Evolutionary conservation across 2,329 filamentous ascomycete species (phyloP).

Genomic region (Endoconidiophora laricicola): DNA sequence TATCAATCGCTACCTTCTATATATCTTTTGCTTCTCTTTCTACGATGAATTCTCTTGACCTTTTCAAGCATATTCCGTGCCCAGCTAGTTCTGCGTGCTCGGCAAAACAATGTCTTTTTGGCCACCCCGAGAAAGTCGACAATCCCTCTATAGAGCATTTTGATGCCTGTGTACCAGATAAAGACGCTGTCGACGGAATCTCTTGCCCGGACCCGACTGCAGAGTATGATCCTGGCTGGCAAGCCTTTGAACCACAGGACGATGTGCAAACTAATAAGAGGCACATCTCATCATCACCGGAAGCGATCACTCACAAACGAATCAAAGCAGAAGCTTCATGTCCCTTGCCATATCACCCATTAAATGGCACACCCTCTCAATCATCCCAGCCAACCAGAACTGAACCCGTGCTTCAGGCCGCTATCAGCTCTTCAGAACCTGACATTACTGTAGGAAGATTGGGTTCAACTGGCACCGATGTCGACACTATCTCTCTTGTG

Average conservation of each 20-base stretch:
- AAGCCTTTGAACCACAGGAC: too few relatives aligned
- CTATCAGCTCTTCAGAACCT: background rate
- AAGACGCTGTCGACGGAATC: too few relatives aligned
- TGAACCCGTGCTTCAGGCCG: background rate
- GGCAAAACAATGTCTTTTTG: conserved; percentile 34
- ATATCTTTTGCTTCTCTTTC: background rate
- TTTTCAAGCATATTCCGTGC: conserved; percentile 33
- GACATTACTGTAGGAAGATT: background rate
- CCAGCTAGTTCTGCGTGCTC: conserved; percentile 31
- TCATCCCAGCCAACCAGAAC: conserved; percentile 5
- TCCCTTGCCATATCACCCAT: too few relatives aligned
- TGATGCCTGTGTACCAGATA: too few relatives aligned
- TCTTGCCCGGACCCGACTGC: too few relatives aligned
- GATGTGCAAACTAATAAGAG: too few relatives aligned
- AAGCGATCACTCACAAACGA: too few relatives aligned
- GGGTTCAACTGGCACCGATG: too few relatives aligned
- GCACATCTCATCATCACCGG: too few relatives aligned
- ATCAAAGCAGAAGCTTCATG: conserved; percentile 1
- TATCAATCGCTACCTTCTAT: background rate
- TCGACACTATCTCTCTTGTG: too few relatives aligned
- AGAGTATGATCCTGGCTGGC: too few relatives aligned
- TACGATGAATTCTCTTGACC: conserved; percentile 14
- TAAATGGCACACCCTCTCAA: conserved; percentile 4
- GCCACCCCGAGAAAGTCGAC: conserved; percentile 19
- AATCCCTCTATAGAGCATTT: too few relatives aligned